Percentiles rank a stretch among this genome's conserved stretches.
Evolutionary conservation across 345 rosid genomes (phyloP).

Genomic region (Bretschneidera sinensis): DNA sequence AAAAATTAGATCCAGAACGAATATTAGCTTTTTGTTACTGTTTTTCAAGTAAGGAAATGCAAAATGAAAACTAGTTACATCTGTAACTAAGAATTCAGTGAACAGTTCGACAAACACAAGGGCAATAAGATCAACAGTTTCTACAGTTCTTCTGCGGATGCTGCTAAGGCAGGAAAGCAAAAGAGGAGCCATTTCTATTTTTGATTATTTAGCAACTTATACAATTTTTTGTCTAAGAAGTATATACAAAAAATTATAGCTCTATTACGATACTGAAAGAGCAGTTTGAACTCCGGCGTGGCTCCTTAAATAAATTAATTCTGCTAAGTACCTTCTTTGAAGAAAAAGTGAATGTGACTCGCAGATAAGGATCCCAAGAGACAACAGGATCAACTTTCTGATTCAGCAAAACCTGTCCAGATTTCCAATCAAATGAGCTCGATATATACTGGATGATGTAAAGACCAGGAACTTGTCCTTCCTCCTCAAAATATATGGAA

Average conservation of each 20-base stretch:
- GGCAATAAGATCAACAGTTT: too few relatives aligned
- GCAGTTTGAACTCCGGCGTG: neutral
- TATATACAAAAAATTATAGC: neutral
- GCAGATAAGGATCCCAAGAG: constrained; percentile 63
- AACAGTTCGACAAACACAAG: too few relatives aligned
- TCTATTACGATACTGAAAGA: neutral
- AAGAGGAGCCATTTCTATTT: too few relatives aligned
- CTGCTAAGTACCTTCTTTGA: constrained; percentile 32
- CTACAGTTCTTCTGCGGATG: too few relatives aligned
- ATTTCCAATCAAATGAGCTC: constrained; percentile 68
- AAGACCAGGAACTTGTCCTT: constrained; percentile 56
- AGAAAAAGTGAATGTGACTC: constrained; percentile 45
- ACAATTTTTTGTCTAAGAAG: neutral
- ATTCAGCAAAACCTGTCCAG: constrained; percentile 41
- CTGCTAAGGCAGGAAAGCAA: too few relatives aligned
- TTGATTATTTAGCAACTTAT: too few relatives aligned
- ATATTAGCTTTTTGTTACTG: neutral
- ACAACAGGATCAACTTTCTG: constrained; percentile 66
- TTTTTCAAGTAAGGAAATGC: neutral
- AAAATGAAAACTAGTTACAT: too few relatives aligned
- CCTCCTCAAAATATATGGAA: constrained; percentile 85
- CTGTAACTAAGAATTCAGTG: too few relatives aligned
- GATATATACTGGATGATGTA: constrained; percentile 79
- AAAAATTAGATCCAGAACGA: constrained; percentile 5
- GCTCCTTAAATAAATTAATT: neutral